phyloP scores from a whole-genome alignment of 2,329 filamentous ascomycete genomes.

The Diaporthe sp. region DNA sequence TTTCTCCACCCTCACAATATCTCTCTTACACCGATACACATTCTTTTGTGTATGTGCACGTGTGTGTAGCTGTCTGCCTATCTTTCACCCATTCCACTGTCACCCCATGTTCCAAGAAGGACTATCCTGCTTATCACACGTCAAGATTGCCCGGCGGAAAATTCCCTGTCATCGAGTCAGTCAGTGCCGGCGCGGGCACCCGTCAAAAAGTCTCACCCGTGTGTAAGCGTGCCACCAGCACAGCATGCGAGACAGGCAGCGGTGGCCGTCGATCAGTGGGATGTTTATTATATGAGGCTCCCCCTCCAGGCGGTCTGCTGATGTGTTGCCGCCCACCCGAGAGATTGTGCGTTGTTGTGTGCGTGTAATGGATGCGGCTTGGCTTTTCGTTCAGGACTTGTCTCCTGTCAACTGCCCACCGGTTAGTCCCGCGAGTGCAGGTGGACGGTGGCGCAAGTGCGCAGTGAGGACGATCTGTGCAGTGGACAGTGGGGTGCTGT shows the following conservation, averaged over 20 bases:
- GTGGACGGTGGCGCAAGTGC: slow-evolving; percentile 15
- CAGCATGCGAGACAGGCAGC: slow-evolving; percentile 9
- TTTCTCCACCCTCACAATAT: slow-evolving; percentile 4
- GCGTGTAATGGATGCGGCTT: neutral
- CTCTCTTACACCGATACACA: neutral
- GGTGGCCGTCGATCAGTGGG: slow-evolving; percentile 16
- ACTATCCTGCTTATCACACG: neutral
- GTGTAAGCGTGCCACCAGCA: slow-evolving; percentile 19
- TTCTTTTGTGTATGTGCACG: neutral
- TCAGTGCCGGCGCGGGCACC: slow-evolving; percentile 34
- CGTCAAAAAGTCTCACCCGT: slow-evolving; percentile 36
- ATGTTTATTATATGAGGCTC: slow-evolving; percentile 9
- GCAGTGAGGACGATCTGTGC: slow-evolving; percentile 9
- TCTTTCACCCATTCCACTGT: neutral
- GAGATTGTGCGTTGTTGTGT: neutral
- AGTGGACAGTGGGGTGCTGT: neutral
- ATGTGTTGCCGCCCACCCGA: slow-evolving; percentile 1
- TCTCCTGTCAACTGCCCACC: neutral
- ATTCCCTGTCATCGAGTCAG: neutral
- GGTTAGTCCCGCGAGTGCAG: slow-evolving; percentile 15
- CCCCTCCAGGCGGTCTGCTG: slow-evolving; percentile 4
- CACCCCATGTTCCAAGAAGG: slow-evolving; percentile 8
- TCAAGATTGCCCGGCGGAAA: slow-evolving; percentile 1
- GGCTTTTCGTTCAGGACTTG: neutral
- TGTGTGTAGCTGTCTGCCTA: neutral